phyloP scores from a whole-genome alignment of 2,329 filamentous ascomycete genomes.

The Neospermospora avenae region DNA sequence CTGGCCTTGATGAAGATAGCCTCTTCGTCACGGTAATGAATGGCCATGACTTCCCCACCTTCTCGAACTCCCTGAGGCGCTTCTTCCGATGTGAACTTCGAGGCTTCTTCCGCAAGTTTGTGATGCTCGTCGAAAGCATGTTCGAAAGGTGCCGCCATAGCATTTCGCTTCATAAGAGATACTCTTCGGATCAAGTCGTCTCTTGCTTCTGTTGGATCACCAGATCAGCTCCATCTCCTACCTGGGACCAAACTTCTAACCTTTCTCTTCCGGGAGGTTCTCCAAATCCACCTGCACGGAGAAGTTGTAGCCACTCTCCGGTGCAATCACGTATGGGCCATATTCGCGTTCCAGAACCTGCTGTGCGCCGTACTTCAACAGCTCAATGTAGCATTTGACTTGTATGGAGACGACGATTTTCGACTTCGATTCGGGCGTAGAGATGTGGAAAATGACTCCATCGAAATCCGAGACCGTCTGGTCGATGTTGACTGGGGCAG shows the following conservation, averaged over 20 bases:
- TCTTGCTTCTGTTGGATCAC: conserved; percentile 56
- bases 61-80: conserved; percentile 88
- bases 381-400: conserved; percentile 91
- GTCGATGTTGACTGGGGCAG: conserved; percentile 84
- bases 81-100: conserved; percentile 88
- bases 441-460: conserved; percentile 97
- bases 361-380: conserved; percentile 90
- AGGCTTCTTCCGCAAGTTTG: conserved; percentile 79
- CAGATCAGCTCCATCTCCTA: not conserved
- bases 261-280: conserved; percentile 75
- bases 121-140: conserved; percentile 94
- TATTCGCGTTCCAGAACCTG: conserved; percentile 93
- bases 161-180: conserved; percentile 92
- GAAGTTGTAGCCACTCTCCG: conserved; percentile 94
- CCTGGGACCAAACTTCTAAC: conserved; percentile 38
- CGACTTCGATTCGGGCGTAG: conserved; percentile 88
- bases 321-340: conserved; percentile 80
- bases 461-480: conserved; percentile 99
- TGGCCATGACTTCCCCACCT: conserved; percentile 89
- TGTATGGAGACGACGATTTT: conserved; percentile 93
- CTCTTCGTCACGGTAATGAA: conserved; percentile 98
- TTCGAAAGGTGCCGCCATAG: conserved; percentile 98
- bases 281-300: conserved; percentile 89
- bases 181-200: conserved; percentile 86
- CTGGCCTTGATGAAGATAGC: conserved; percentile 98